Evolutionary conservation across 495 filamentous ascomycete genomes (phyloP).

Genomic region (Massariosphaeria phaeospora): DNA sequence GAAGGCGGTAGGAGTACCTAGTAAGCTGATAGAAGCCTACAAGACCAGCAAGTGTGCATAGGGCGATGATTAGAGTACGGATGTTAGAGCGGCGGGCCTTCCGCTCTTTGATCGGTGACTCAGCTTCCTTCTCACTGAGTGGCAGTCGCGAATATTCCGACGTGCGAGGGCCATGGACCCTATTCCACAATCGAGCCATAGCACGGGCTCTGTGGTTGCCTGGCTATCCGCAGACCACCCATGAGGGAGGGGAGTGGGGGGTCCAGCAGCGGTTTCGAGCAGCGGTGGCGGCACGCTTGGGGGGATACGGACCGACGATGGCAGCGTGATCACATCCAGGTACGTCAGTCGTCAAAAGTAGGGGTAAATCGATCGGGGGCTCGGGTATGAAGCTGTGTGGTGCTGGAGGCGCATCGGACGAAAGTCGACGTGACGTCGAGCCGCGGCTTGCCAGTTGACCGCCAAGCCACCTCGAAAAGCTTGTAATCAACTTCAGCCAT

Average conservation of each 20-base stretch:
- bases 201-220: not conserved
- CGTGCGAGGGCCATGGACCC: constrained; percentile 3
- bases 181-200: constrained; percentile 23
- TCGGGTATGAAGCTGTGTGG: no score
- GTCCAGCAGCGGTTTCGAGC: no score
- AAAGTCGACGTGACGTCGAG: no score
- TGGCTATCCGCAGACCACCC: not conserved
- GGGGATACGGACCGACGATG: no score
- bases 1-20: constrained; percentile 11
- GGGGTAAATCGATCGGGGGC: no score
- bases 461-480: not conserved
- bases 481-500: not conserved
- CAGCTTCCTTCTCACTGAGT: constrained; percentile 11
- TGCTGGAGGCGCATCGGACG: no score
- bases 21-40: constrained; percentile 14
- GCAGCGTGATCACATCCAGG: no score
- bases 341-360: no score
- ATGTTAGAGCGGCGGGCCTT: not conserved
- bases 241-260: no score
- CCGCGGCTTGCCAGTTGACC: no score
- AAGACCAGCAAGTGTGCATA: not conserved
- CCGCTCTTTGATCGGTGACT: constrained; percentile 7
- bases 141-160: constrained; percentile 14
- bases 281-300: no score
- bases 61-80: not conserved